Evolutionary conservation across 78 protist species (phyloP).

Genomic region (Tieghemostelium lacteum): DNA sequence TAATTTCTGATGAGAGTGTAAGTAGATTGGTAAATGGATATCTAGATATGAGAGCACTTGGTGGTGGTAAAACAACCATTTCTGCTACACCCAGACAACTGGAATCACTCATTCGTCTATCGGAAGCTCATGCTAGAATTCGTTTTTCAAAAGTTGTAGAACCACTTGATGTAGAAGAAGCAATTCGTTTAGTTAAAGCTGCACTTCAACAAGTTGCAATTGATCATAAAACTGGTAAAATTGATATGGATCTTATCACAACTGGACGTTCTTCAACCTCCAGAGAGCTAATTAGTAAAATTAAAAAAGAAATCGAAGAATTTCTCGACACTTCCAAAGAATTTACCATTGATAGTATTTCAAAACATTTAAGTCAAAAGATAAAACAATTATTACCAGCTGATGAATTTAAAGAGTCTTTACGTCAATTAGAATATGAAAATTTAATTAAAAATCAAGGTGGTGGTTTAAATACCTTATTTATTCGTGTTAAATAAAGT

Average conservation of each 20-base stretch:
- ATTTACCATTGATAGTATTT: background rate
- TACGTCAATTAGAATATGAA: background rate
- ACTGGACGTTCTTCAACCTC: slow-evolving; percentile 70
- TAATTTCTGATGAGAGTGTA: slow-evolving; percentile 91
- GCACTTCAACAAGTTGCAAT: slow-evolving; percentile 94
- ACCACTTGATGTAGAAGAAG: slow-evolving; percentile 91
- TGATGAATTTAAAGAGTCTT: background rate
- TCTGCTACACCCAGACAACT: slow-evolving; percentile 99
- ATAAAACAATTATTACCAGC: too few relatives aligned
- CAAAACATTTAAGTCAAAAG: background rate
- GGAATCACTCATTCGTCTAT: slow-evolving; percentile 97
- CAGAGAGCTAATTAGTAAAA: background rate
- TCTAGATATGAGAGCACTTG: slow-evolving; percentile 78
- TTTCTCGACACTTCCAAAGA: background rate
- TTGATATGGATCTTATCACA: slow-evolving; percentile 95
- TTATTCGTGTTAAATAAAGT: background rate
- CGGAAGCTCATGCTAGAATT: slow-evolving; percentile 86
- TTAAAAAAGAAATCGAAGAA: slow-evolving; percentile 5
- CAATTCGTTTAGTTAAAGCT: slow-evolving; percentile 88
- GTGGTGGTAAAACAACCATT: slow-evolving; percentile 85
- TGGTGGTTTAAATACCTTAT: too few relatives aligned
- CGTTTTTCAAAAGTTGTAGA: slow-evolving; percentile 86
- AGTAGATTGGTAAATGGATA: slow-evolving; percentile 85
- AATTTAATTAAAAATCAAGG: background rate
- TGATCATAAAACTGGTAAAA: slow-evolving; percentile 95